A percentile compares a stretch with the other conserved stretches of the same genome.
phyloP scores from a whole-genome alignment of 2,329 filamentous ascomycete genomes.

The Cercospora sojina region DNA sequence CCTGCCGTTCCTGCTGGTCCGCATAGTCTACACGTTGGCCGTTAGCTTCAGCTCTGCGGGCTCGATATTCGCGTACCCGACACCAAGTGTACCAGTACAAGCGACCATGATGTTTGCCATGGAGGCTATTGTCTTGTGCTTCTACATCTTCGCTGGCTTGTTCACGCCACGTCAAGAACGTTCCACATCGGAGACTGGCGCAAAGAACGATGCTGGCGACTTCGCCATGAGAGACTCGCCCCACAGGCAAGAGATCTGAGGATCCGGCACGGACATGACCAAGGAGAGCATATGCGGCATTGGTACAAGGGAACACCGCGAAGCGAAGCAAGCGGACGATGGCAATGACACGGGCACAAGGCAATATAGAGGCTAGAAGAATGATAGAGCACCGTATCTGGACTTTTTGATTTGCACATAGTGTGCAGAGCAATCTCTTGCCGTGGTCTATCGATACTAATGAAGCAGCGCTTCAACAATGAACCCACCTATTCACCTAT shows the following conservation, averaged over 20 bases:
- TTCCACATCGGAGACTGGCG: not conserved
- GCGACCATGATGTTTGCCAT: constrained; percentile 34
- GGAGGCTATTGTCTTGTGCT: constrained; percentile 28
- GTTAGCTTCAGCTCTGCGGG: constrained; percentile 23
- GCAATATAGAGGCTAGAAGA: not conserved
- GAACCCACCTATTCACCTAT: not conserved
- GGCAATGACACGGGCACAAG: not conserved
- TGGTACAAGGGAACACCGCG: not conserved
- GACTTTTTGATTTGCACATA: not conserved
- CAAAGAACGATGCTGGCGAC: not conserved
- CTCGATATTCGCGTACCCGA: constrained; percentile 25
- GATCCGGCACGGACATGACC: not conserved
- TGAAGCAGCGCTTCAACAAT: not conserved
- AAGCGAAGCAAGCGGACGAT: not conserved
- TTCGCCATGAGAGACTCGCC: not conserved
- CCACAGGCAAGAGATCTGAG: not conserved
- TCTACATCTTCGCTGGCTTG: constrained; percentile 29
- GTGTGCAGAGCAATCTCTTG: not conserved
- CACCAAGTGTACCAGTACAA: constrained; percentile 25
- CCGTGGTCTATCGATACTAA: not conserved
- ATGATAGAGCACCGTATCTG: not conserved
- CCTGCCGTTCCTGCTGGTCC: constrained; percentile 36
- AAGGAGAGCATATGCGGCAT: not conserved
- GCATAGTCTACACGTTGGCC: constrained; percentile 39
- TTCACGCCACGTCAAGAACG: constrained; percentile 23